These are phyloP conservation scores for Phytophthora citrophthora DNA, from an alignment of 352 stramenopile species.

Conservation along the genomic window DNA sequence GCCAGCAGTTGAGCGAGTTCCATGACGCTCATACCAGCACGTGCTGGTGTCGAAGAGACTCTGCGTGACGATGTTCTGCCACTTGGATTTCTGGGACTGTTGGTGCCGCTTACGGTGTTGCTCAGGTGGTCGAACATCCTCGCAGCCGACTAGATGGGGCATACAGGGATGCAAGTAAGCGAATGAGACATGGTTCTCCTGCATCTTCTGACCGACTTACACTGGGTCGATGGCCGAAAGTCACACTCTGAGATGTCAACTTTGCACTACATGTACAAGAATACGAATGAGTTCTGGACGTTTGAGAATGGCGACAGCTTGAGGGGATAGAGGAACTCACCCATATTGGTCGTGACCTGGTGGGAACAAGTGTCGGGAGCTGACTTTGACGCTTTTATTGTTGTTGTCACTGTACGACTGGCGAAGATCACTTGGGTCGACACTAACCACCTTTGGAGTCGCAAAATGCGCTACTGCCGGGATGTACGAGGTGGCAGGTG, in stretches of 20 bases:
- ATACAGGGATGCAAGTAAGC: constrained; percentile 12
- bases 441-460: constrained; percentile 52
- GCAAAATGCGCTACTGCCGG: constrained; percentile 48
- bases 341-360: constrained; percentile 49
- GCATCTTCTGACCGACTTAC: constrained; percentile 37
- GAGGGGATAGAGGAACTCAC: constrained; percentile 17
- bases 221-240: constrained; percentile 76
- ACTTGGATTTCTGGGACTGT: constrained; percentile 28
- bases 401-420: constrained; percentile 9
- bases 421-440: constrained; percentile 54
- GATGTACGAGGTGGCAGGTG: constrained; percentile 46
- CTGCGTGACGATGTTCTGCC: constrained; percentile 19
- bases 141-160: constrained; percentile 54
- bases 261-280: constrained; percentile 27
- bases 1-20: constrained; percentile 61
- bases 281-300: constrained; percentile 14
- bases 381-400: constrained; percentile 20
- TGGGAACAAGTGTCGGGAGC: constrained; percentile 25
- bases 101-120: constrained; percentile 32
- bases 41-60: constrained; percentile 33
- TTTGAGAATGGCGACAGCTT: constrained; percentile 12
- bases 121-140: constrained; percentile 77
- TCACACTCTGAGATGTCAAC: constrained; percentile 56
- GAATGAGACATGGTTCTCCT: constrained; percentile 4
- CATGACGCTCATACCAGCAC: constrained; percentile 76